These are phyloP conservation scores for Suillus cothurnatus DNA, from an alignment of 768 basidiomycete genomes.

Conservation along the genomic window DNA sequence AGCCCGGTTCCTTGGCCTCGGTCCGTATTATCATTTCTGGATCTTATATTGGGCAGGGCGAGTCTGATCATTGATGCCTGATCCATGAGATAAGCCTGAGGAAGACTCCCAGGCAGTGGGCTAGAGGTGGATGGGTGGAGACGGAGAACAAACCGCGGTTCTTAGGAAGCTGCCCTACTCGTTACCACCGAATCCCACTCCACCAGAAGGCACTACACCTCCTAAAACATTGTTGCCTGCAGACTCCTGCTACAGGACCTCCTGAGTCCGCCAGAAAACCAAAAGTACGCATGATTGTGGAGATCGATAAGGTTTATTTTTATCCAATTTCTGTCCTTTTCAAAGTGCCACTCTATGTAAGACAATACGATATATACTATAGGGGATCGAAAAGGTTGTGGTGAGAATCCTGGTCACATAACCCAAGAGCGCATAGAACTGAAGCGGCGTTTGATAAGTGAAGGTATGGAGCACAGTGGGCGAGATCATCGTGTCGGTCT, in stretches of 20 bases:
- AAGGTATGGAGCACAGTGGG: constrained; percentile 72
- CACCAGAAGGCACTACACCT: not conserved
- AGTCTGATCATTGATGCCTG: not conserved
- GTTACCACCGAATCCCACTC: not conserved
- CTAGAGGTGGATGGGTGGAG: constrained; percentile 23
- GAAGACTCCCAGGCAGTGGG: not conserved
- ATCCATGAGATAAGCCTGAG: not conserved
- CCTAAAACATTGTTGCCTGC: constrained; percentile 12
- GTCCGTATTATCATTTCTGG: constrained; percentile 30
- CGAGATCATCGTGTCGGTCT: constrained; percentile 63
- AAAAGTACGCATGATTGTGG: constrained; percentile 56
- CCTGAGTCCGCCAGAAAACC: constrained; percentile 25
- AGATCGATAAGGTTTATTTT: constrained; percentile 68
- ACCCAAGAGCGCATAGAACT: constrained; percentile 24
- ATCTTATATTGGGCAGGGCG: not conserved
- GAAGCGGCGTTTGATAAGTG: constrained; percentile 71
- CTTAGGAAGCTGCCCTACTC: constrained; percentile 22
- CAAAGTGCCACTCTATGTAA: too few relatives aligned
- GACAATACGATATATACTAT: too few relatives aligned
- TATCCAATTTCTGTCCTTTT: too few relatives aligned
- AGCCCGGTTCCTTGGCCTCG: constrained; percentile 42
- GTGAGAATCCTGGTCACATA: constrained; percentile 40
- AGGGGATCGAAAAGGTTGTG: constrained; percentile 64
- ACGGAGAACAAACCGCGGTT: constrained; percentile 34
- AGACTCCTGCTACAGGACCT: constrained; percentile 10